These are phyloP conservation scores for Phytophthora aleatoria DNA, from an alignment of 352 stramenopile genomes.

Conservation along the genomic window DNA sequence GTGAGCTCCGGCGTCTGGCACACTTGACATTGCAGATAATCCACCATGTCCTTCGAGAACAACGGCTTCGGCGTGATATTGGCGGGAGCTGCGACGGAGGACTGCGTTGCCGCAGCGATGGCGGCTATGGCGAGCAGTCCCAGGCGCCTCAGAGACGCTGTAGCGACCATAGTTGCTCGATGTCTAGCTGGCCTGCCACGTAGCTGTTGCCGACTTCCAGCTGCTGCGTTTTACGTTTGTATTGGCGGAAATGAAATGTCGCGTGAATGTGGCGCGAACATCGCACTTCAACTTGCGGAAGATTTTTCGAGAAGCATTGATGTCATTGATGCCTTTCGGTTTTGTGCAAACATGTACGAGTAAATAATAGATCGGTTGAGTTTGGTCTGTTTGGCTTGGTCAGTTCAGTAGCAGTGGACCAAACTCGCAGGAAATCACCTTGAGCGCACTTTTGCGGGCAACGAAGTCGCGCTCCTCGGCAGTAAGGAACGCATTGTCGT, in stretches of 20 bases:
- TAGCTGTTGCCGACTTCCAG: constrained; percentile 8
- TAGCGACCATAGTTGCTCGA: constrained; percentile 10
- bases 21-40: constrained; percentile 81
- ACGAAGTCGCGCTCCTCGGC: constrained; percentile 49
- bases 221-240: background rate
- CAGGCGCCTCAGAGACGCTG: constrained; percentile 8
- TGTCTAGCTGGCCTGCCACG: constrained; percentile 14
- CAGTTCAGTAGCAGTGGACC: constrained; percentile 20
- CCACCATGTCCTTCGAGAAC: constrained; percentile 75
- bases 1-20: constrained; percentile 82
- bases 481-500: constrained; percentile 42
- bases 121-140: constrained; percentile 5
- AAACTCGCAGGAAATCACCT: constrained; percentile 49
- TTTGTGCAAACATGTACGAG: background rate
- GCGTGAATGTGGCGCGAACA: constrained; percentile 20
- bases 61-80: constrained; percentile 9
- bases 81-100: background rate
- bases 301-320: constrained; percentile 30
- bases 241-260: constrained; percentile 3
- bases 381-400: background rate
- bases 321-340: background rate
- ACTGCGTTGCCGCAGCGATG: constrained; percentile 7
- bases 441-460: constrained; percentile 42
- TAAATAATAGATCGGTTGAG: background rate
- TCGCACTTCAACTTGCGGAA: constrained; percentile 24